Base-by-base conservation (phyloP, 208 protist genomes). In the Herpetomonas tarakana region DNA sequence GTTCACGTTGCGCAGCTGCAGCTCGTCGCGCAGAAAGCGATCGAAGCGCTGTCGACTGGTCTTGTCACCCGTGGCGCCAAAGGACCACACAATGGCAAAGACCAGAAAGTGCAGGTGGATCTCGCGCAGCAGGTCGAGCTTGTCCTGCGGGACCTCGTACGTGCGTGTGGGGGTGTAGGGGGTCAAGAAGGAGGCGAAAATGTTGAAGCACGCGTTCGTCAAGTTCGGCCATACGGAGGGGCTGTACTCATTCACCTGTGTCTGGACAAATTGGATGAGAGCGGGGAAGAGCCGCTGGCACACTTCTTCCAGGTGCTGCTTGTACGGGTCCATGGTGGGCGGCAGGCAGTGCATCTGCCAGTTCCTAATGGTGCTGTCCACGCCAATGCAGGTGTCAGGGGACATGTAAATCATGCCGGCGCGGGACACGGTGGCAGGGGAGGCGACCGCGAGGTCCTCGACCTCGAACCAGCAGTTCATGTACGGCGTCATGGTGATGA, bases 391-490 rank as follows among this genome's bases (percentile, higher is more conserved):
- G 54, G 71, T 90, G 38, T 81, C 63, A 25, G 97, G 97, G 74
- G 99, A 94, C 70, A 99, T 94, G 81, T 98, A 99, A 59, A 99
- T 97, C 97, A 99, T 99, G 61, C 97, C 98, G 19, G 97, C 98
- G 44, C 98, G 89, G 9, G 92, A 98, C 35, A 99, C 98, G 18
- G 98, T 99, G 24, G 98, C 98, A 1, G 98, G 98, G 24, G 97
- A 98, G 29, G 98, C 98, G 19, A 98, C 94, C 7, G 93, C 87
- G 18, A 99, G 86, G 70, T 99, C 96, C 70, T 98, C 92, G 21
- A 98, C 94, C 71, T 99, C 98, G 69, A 99, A 99, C 77, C 98
- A 96, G 68, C 98, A 88, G 63, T 97, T 98, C 91, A 98, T 97
- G 65, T 87, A 90, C 21, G 81, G 79, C 28, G 89, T 96, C 94